Evolutionary conservation across 257 asterid genomes (phyloP), one percentile per base, ranked within the genome.

Genomic region (Nicotiana otophora): DNA sequence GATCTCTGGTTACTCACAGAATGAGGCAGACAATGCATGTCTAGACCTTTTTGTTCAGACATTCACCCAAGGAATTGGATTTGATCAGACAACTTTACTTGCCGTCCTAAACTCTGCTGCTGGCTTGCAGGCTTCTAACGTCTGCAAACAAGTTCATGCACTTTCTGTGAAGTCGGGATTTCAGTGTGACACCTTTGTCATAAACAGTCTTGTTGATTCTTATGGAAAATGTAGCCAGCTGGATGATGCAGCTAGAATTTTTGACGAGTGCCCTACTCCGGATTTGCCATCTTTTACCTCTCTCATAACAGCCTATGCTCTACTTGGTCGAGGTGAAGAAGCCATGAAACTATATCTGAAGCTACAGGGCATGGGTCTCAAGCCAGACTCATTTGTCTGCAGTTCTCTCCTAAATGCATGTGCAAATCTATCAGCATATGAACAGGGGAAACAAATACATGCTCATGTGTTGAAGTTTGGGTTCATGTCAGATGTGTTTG

Each of bases 371-470:
- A 36, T 46, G 74, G 76, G 10, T 65, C 70, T 62, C 19, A 80
- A 20, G 30, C 83, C 77, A 5, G 83, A 80, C 57, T 65, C 83
- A 80, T 80, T 80, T 64, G 76, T 80, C 42, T 80, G 75, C 68
- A 80, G 83, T 64, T 80, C 83, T 5, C 76, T 80, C n/a, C 51
- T 80, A 28, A 80, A 80, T 23, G 76, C 83, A 2, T 80, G 83
- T 26, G 76, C 83, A 23, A 63, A 80, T 48, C 83, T 80, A 23
- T 80, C 83, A 17, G 83, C 76, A 6, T 80, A 80, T 26, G 83
- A 80, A 64, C 83, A 63, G 63, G 83, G 83, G 76, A 80, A 80
- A 63, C 77, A 60, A 63, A 64, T 80, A 15, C 83, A 80, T 14
- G 83, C 51, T 64, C 83, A 80, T 17, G 72, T 80, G 36, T 62